Evolutionary conservation across 192 early-diverging fungal genomes (phyloP).

Genomic region (Phycomyces nitens): DNA sequence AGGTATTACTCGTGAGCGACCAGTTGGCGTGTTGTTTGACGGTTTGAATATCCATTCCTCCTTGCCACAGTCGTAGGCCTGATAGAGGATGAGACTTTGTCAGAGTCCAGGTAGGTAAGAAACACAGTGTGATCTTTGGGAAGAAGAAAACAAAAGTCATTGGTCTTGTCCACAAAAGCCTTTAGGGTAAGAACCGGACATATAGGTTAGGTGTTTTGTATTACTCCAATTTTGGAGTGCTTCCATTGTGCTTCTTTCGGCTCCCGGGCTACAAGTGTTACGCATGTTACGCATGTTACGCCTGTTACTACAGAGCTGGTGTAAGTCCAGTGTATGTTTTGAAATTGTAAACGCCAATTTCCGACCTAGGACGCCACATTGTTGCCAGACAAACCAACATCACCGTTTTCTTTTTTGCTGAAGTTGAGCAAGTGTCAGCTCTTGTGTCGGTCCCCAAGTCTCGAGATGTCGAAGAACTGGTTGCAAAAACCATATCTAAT

Average conservation of each 20-base stretch:
- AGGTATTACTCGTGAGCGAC: neutral
- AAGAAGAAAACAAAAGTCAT: neutral
- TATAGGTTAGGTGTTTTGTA: neutral
- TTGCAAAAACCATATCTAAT: neutral
- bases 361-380: slow-evolving; percentile 12
- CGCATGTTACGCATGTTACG: too few relatives aligned
- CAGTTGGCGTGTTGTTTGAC: slow-evolving; percentile 13
- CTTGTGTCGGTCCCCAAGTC: neutral
- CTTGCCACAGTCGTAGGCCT: neutral
- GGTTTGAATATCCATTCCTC: neutral
- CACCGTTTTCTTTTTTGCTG: neutral
- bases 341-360: slow-evolving; percentile 4
- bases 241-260: slow-evolving; percentile 13
- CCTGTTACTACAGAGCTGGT: neutral
- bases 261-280: neutral
- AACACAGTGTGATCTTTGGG: neutral
- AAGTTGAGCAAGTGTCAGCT: neutral
- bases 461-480: neutral
- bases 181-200: neutral
- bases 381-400: neutral
- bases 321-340: neutral
- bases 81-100: neutral
- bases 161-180: neutral
- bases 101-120: neutral
- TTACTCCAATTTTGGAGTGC: neutral